Evolutionary conservation across 139 green algal genomes (phyloP).

Genomic region (Pseudopediastrum boryanum): DNA sequence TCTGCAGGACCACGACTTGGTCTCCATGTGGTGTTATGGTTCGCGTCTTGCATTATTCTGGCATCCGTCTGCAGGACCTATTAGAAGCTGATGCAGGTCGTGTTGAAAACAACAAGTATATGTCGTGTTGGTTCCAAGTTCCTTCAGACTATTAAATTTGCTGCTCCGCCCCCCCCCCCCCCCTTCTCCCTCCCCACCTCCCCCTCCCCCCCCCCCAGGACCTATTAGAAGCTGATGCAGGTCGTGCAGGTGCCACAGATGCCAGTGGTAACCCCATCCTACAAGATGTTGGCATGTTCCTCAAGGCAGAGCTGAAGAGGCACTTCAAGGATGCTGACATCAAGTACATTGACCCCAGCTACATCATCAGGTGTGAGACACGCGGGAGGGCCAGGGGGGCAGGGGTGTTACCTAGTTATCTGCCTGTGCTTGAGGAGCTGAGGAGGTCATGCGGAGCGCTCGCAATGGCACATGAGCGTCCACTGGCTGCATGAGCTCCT

Average conservation of each 20-base stretch:
- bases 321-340: constrained; percentile 59
- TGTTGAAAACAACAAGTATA: background rate
- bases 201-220: no score
- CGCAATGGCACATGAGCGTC: background rate
- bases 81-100: constrained; percentile 22
- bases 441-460: background rate
- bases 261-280: constrained; percentile 73
- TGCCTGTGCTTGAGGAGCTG: no score
- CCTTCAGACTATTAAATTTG: background rate
- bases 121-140: no score
- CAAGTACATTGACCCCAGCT: constrained; percentile 91
- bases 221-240: constrained; percentile 36
- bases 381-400: no score
- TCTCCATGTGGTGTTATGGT: no score
- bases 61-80: constrained; percentile 76
- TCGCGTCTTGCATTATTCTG: no score
- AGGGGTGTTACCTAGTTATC: background rate
- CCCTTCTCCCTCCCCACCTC: no score
- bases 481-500: no score
- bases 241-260: constrained; percentile 45
- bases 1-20: no score
- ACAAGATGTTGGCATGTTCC: constrained; percentile 58
- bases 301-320: constrained; percentile 47
- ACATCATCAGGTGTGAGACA: constrained; percentile 81
- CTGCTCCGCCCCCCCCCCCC: background rate